Conservation (phyloP, 805 yeast species). For the Starmerella bombi region DNA sequence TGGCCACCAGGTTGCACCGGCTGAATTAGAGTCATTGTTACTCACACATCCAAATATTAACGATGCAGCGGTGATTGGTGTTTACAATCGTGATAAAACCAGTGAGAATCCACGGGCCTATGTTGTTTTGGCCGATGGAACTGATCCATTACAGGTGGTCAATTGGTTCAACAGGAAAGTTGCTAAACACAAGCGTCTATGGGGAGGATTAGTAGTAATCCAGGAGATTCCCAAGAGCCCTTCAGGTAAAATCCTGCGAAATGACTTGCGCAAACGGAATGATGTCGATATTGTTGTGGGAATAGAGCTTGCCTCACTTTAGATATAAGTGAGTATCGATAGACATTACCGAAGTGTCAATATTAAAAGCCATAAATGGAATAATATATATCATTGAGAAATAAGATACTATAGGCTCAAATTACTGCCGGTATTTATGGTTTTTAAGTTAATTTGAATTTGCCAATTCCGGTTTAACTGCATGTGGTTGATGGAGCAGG, state of each 20-base stretch:
- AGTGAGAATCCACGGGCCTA: slow-evolving; percentile 45
- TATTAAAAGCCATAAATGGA: background rate
- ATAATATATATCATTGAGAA: background rate
- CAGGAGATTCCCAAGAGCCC: slow-evolving; percentile 86
- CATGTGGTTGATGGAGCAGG: too few relatives aligned
- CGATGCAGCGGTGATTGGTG: slow-evolving; percentile 85
- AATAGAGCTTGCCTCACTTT: slow-evolving; percentile 14
- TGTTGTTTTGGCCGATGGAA: slow-evolving; percentile 21
- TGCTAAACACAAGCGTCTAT: slow-evolving; percentile 29
- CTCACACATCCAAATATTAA: slow-evolving; percentile 62
- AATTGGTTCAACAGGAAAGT: slow-evolving; percentile 29
- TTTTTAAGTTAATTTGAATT: too few relatives aligned
- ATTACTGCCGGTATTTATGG: too few relatives aligned
- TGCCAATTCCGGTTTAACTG: too few relatives aligned
- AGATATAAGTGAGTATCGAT: too few relatives aligned
- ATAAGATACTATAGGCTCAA: too few relatives aligned
- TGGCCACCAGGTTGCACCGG: slow-evolving; percentile 89
- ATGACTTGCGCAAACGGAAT: slow-evolving; percentile 58
- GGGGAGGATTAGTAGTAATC: slow-evolving; percentile 47
- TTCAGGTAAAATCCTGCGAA: slow-evolving; percentile 89
- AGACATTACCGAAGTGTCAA: background rate
- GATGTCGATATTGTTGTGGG: slow-evolving; percentile 17
- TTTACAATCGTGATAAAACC: slow-evolving; percentile 53
- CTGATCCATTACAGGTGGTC: slow-evolving; percentile 21
- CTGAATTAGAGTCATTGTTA: slow-evolving; percentile 81